Evolutionary conservation across 2,329 filamentous ascomycete genomes (phyloP), one percentile per base, ranked within the genome.

Genomic region (Chaetomiaceae sp.): DNA sequence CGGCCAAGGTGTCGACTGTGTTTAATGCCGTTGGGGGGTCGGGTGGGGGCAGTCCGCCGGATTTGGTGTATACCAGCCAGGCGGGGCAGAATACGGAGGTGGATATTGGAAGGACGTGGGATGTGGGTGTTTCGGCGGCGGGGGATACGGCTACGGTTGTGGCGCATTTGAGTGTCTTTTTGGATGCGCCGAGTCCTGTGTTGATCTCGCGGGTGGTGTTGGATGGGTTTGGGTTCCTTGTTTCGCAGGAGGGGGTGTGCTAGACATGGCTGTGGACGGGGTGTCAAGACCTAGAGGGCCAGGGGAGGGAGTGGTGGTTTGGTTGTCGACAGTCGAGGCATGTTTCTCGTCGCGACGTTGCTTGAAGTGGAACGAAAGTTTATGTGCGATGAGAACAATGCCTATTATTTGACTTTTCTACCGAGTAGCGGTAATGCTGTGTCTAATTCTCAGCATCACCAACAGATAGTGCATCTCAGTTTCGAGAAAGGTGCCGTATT

Each of bases 211-310:
- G 20, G 22, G 19, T n/a, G 2, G 5, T 8, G 12, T 5, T 51
- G 31, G 39, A 51, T 6, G 47, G 39, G n/a, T 36, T 37, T 6
- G 47, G 38, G 11, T 6, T 43, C 29, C n/a, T 27, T 2, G 7
- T 51, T 11, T 44, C 39, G 39, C 29, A 44, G 33, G 48, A 51
- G 9, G 47, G 38, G 1, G 11, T 50, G 27, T 50, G 38, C 20
- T 50, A 25, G 17, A 25, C 8, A 4, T 31, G 27, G 25, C 5
- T 27, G 25, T 27, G 9, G 5, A 31, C 27, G 3, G 27, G n/a
- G n/a, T n/a, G n/a, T n/a, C n/a, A n/a, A n/a, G n/a, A n/a, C n/a
- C n/a, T n/a, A n/a, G n/a, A n/a, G n/a, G n/a, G n/a, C n/a, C n/a
- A n/a, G n/a, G n/a, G n/a, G n/a, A n/a, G n/a, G n/a, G n/a, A n/a